phyloP scores from a whole-genome alignment of 164 flowering plant genomes.

The Magnolia sinica region DNA sequence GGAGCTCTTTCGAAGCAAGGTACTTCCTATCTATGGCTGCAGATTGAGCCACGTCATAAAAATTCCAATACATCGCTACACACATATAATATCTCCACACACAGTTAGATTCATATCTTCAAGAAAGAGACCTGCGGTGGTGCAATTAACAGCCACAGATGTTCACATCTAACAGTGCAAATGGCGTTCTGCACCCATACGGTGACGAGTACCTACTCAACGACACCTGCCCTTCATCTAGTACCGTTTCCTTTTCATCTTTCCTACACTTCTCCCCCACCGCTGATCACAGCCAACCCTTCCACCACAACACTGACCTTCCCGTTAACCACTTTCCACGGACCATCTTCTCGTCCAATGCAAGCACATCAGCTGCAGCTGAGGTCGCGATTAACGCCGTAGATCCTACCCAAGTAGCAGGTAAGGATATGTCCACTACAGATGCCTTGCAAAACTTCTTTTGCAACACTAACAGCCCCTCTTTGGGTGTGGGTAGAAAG shows the following conservation, averaged over 20 bases:
- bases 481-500: constrained; percentile 4
- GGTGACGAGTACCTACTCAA: constrained; percentile 15
- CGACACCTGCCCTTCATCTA: constrained; percentile 13
- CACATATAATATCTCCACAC: neutral
- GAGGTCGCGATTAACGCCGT: neutral
- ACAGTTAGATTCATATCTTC: neutral
- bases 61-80: neutral
- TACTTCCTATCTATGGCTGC: neutral
- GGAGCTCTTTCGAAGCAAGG: constrained; percentile 21
- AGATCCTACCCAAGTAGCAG: neutral
- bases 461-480: neutral
- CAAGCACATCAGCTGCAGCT: neutral
- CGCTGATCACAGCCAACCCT: constrained; percentile 4
- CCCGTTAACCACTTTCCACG: constrained; percentile 2
- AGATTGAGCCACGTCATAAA: constrained; percentile 11
- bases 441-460: neutral
- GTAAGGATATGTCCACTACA: too few relatives aligned
- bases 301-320: constrained; percentile 16
- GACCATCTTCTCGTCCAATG: neutral
- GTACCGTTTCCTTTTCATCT: constrained; percentile 8
- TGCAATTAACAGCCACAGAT: constrained; percentile 28
- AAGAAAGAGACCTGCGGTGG: neutral
- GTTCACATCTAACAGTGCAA: constrained; percentile 28
- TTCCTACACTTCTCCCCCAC: constrained; percentile 20
- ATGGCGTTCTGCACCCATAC: neutral